Percentiles rank a stretch among this genome's conserved stretches.
These are phyloP conservation scores for Copromyces sp. DNA, from an alignment of 495 filamentous ascomycete genomes.

Conservation along the genomic window DNA sequence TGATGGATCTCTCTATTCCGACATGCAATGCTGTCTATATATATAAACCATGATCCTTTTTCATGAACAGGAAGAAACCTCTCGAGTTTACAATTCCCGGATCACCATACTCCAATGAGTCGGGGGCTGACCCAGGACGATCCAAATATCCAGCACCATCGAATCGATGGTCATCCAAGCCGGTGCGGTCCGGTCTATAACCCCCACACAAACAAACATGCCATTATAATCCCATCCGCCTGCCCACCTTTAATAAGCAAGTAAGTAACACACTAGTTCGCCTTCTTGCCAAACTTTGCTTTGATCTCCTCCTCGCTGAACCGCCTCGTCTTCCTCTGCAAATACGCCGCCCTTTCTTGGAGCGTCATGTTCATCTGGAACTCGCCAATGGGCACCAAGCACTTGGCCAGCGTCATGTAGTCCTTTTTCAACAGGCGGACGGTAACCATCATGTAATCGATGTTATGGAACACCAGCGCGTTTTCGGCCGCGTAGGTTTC, in stretches of 20 bases:
- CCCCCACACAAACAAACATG: too few species aligned
- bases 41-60: not conserved
- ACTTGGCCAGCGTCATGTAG: slow-evolving; percentile 51
- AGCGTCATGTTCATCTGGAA: slow-evolving; percentile 52
- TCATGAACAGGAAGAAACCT: not conserved
- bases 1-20: not conserved
- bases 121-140: too few species aligned
- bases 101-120: too few species aligned
- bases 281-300: slow-evolving; percentile 25
- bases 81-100: too few species aligned
- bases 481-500: slow-evolving; percentile 44
- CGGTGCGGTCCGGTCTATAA: too few species aligned
- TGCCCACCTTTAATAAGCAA: too few species aligned
- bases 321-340: slow-evolving; percentile 48
- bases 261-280: not conserved
- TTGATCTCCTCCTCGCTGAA: slow-evolving; percentile 50
- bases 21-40: not conserved
- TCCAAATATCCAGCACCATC: too few species aligned
- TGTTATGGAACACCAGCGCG: slow-evolving; percentile 57
- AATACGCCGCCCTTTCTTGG: slow-evolving; percentile 48
- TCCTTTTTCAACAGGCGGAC: slow-evolving; percentile 50
- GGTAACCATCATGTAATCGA: slow-evolving; percentile 66
- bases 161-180: too few species aligned
- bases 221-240: too few species aligned
- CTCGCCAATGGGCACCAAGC: slow-evolving; percentile 55